These are phyloP conservation scores for Aspergillus aculeatus DNA, from an alignment of 2,329 filamentous ascomycete species.

Conservation along the genomic window DNA sequence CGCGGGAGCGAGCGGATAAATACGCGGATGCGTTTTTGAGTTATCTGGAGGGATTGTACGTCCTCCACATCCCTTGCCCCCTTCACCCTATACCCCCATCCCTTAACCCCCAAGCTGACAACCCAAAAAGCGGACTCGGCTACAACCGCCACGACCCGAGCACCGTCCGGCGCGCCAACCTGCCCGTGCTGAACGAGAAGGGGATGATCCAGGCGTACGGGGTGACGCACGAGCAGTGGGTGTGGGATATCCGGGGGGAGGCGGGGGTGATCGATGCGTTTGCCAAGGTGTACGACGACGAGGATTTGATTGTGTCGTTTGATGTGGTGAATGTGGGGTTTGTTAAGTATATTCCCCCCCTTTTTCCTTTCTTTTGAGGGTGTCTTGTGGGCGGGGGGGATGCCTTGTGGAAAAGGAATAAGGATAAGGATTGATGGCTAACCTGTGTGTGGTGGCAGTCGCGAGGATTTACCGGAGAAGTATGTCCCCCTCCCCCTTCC, in stretches of 20 bases:
- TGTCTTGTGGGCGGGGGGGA: too few species aligned
- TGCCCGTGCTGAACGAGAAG: slow-evolving; percentile 48
- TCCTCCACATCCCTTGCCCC: too few species aligned
- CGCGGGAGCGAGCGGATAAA: slow-evolving; percentile 38
- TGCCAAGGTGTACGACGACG: slow-evolving; percentile 47
- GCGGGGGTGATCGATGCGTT: slow-evolving; percentile 49
- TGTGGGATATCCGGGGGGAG: slow-evolving; percentile 51
- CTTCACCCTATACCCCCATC: neutral
- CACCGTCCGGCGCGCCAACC: slow-evolving; percentile 35
- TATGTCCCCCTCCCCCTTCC: neutral
- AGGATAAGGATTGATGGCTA: too few species aligned
- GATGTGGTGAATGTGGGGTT: slow-evolving; percentile 50
- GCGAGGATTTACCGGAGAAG: slow-evolving; percentile 16
- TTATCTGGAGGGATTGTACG: slow-evolving; percentile 27
- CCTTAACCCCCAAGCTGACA: too few species aligned
- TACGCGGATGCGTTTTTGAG: slow-evolving; percentile 26
- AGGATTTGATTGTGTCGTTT: slow-evolving; percentile 52
- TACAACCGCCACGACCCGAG: slow-evolving; percentile 36
- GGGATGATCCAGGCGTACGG: slow-evolving; percentile 51
- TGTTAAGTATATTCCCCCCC: slow-evolving; percentile 29
- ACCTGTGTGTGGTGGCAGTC: slow-evolving; percentile 4
- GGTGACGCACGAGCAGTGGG: slow-evolving; percentile 50
- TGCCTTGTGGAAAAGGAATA: too few species aligned
- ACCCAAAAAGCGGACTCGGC: slow-evolving; percentile 30
- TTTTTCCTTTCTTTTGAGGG: neutral